A percentile compares a stretch with the other conserved stretches of the same genome.
These are phyloP conservation scores for Euphorbia celastroides DNA, from an alignment of 441 rosid species.

Conservation along the genomic window DNA sequence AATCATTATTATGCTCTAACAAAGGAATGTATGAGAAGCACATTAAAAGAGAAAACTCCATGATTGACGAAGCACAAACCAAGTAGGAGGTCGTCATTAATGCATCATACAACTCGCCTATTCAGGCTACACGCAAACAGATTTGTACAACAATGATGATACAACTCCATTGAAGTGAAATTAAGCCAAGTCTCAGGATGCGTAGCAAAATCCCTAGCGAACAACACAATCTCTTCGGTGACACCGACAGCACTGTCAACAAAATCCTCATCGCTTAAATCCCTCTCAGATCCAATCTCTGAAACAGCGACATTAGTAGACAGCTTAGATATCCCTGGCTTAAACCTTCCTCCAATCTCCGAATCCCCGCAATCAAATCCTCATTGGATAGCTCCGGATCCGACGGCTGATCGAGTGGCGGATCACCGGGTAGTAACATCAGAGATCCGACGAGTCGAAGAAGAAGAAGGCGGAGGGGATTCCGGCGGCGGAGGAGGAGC, in stretches of 20 bases:
- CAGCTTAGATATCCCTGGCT: conserved; percentile 69
- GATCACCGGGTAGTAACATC: conserved; percentile 16
- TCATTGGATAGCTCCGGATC: conserved; percentile 33
- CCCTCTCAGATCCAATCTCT: conserved; percentile 59
- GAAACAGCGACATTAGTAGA: conserved; percentile 66
- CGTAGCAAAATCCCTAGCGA: conserved; percentile 64
- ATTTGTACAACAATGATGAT: background rate
- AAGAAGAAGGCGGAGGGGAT: conserved; percentile 56
- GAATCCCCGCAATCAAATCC: conserved; percentile 57
- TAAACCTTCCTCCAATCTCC: conserved; percentile 77
- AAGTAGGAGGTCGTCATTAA: background rate
- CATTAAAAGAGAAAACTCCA: background rate
- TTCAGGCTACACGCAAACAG: background rate
- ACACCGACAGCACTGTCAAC: conserved; percentile 59
- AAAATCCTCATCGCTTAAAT: conserved; percentile 24
- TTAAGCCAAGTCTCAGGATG: conserved; percentile 96
- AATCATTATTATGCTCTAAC: conserved; percentile 5
- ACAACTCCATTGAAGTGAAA: background rate
- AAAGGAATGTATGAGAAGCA: background rate
- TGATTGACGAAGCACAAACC: conserved; percentile 5
- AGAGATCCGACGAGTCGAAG: conserved; percentile 15
- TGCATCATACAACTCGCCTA: background rate
- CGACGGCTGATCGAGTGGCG: conserved; percentile 18
- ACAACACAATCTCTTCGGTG: conserved; percentile 68
- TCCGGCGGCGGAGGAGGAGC: conserved; percentile 73